Evolutionary conservation across 345 rosid species (phyloP).

Genomic region (Acer campestre): DNA sequence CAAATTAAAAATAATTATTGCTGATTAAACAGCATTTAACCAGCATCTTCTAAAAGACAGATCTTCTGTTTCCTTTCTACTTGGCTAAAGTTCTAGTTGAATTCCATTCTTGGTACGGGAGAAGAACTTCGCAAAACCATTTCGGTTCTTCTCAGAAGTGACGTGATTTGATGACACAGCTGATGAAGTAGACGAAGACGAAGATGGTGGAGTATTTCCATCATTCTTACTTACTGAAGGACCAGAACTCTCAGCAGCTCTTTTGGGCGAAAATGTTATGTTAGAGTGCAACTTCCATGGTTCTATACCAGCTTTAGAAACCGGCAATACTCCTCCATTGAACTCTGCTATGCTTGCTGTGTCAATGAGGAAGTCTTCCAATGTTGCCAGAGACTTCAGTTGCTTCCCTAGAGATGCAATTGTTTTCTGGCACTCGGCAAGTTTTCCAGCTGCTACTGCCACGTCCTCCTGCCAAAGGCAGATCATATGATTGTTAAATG

Average conservation of each 20-base stretch:
- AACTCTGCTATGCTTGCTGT: constrained; percentile 57
- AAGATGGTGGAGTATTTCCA: constrained; percentile 37
- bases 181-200: constrained; percentile 46
- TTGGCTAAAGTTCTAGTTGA: constrained; percentile 69
- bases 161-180: constrained; percentile 44
- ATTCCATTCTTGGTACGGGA: constrained; percentile 87
- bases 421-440: constrained; percentile 90
- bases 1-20: background rate
- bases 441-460: constrained; percentile 76
- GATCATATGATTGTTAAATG: constrained; percentile 7
- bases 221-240: constrained; percentile 32
- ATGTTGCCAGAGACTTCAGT: constrained; percentile 86
- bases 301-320: constrained; percentile 39
- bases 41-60: constrained; percentile 22
- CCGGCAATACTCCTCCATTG: constrained; percentile 29
- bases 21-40: constrained; percentile 42
- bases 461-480: constrained; percentile 70
- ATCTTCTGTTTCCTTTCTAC: background rate
- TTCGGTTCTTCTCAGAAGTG: constrained; percentile 72
- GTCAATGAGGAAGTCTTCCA: constrained; percentile 91
- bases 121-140: constrained; percentile 89
- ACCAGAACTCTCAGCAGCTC: constrained; percentile 29
- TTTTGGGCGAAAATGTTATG: constrained; percentile 44
- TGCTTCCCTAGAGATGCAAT: constrained; percentile 86
- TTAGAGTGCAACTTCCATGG: constrained; percentile 62